phyloP scores from a whole-genome alignment of 805 yeast genomes.

The Teunomyces atbi region DNA sequence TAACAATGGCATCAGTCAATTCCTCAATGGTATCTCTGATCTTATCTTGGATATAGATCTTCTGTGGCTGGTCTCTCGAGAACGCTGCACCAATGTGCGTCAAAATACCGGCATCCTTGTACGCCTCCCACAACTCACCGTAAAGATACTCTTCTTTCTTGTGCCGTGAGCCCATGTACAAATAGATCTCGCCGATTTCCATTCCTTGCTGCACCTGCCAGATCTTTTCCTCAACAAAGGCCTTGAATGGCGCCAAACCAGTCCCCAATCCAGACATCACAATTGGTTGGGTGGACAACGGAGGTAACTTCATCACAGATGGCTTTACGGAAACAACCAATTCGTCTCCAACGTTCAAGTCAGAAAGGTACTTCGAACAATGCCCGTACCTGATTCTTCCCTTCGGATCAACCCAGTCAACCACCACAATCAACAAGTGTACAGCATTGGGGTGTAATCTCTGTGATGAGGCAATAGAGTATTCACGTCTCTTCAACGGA shows the following conservation, averaged over 20 bases:
- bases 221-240: conserved; percentile 90
- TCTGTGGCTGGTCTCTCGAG: conserved; percentile 94
- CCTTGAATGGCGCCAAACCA: conserved; percentile 97
- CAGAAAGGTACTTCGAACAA: conserved; percentile 87
- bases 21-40: conserved; percentile 74
- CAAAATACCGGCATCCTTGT: conserved; percentile 84
- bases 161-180: conserved; percentile 93
- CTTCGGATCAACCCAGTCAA: conserved; percentile 86
- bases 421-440: conserved; percentile 89
- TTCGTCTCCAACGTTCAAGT: conserved; percentile 75
- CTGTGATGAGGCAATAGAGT: conserved; percentile 96
- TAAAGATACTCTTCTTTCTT: conserved; percentile 91
- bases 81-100: conserved; percentile 97
- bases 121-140: conserved; percentile 98
- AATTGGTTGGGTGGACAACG: conserved; percentile 81
- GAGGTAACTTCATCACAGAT: conserved; percentile 94
- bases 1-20: conserved; percentile 75
- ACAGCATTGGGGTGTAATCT: conserved; percentile 87
- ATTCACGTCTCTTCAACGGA: conserved; percentile 93
- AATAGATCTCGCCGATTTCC: conserved; percentile 83
- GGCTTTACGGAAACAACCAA: conserved; percentile 94
- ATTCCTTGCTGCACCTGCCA: conserved; percentile 89
- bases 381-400: conserved; percentile 91
- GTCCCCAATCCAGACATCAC: conserved; percentile 98
- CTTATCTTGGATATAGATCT: conserved; percentile 92